These are phyloP conservation scores for Patellifolia procumbens DNA, from an alignment of 179 eudicot species.

Conservation along the genomic window DNA sequence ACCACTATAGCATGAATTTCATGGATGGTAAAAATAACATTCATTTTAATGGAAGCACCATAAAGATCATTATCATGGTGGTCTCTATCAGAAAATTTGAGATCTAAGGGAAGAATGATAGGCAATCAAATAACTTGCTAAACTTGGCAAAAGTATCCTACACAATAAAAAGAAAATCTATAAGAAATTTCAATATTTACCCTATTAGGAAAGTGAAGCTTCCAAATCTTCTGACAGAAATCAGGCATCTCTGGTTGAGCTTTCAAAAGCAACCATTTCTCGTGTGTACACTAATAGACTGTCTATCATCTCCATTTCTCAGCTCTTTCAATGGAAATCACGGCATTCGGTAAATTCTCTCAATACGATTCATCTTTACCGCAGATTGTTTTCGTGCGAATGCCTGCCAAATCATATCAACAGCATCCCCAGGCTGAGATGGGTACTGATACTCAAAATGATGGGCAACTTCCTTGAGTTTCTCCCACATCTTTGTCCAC, in stretches of 20 bases:
- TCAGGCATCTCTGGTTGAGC: neutral
- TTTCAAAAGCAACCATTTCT: neutral
- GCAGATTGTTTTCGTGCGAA: constrained; percentile 54
- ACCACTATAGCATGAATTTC: neutral
- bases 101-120: neutral
- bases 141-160: constrained; percentile 6
- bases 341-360: constrained; percentile 56
- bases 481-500: constrained; percentile 90
- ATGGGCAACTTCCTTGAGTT: constrained; percentile 58
- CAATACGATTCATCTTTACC: constrained; percentile 36
- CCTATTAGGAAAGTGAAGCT: neutral
- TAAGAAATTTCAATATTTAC: neutral
- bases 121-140: neutral
- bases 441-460: constrained; percentile 90
- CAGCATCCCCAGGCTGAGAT: constrained; percentile 71
- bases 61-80: neutral
- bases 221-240: neutral
- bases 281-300: neutral
- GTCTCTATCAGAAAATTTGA: neutral
- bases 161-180: neutral
- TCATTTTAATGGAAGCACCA: neutral
- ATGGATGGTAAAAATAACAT: neutral
- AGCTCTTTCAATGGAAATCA: constrained; percentile 17
- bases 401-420: constrained; percentile 95
- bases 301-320: constrained; percentile 8